Evolutionary conservation across 495 filamentous ascomycete species (phyloP).

Genomic region (Neurospora africana): DNA sequence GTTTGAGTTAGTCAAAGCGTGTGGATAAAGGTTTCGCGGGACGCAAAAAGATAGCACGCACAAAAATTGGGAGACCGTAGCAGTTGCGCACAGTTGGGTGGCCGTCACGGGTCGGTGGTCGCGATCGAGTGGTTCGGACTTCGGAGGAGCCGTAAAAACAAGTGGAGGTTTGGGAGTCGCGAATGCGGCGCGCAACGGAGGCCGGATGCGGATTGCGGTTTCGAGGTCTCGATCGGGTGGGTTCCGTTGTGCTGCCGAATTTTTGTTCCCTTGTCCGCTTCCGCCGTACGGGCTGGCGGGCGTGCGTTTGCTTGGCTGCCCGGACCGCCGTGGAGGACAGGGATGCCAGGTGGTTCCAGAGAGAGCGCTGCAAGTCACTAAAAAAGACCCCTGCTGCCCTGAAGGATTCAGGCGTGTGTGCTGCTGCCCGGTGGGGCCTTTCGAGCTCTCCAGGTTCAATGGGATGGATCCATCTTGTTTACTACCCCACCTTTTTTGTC

Average conservation of each 20-base stretch:
- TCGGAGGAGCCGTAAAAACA: background rate
- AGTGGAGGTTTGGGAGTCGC: background rate
- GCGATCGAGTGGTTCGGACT: background rate
- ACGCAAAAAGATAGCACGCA: background rate
- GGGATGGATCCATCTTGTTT: background rate
- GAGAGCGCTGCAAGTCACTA: background rate
- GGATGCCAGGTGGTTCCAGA: background rate
- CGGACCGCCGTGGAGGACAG: background rate
- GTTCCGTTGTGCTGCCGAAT: background rate
- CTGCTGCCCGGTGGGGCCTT: background rate
- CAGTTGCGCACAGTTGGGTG: background rate
- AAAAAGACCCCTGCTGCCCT: background rate
- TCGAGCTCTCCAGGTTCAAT: conserved; percentile 3
- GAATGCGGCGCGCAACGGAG: background rate
- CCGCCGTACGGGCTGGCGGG: background rate
- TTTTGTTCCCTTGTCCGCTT: background rate
- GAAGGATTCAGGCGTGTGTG: too few relatives aligned
- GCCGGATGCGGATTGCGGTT: background rate
- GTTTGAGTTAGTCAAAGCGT: background rate
- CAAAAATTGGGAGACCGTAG: background rate
- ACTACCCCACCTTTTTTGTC: background rate
- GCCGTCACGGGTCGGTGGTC: background rate
- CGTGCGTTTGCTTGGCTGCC: background rate
- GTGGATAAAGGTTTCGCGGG: background rate
- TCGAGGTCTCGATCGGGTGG: background rate